Conservation (phyloP, 2,329 filamentous ascomycete species). For the Aureobasidium sp. region DNA sequence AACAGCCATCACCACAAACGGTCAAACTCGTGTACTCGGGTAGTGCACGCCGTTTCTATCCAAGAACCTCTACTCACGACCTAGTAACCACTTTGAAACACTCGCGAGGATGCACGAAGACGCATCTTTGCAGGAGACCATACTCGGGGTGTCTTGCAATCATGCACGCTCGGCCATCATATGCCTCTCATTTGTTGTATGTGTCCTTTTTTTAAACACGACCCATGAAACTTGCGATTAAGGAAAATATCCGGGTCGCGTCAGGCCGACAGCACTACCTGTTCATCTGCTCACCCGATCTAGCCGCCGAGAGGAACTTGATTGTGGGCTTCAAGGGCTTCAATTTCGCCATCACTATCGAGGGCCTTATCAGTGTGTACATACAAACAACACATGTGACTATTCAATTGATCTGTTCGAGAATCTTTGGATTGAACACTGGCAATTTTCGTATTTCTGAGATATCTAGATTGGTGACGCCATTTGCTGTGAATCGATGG, state of each 20-base stretch:
- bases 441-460: background rate
- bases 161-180: constrained; percentile 7
- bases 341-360: background rate
- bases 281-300: background rate
- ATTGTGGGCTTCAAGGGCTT: background rate
- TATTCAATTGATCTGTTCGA: background rate
- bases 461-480: constrained; percentile 3
- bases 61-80: constrained; percentile 13
- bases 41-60: constrained; percentile 7
- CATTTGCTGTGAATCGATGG: constrained; percentile 11
- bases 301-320: background rate
- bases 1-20: constrained; percentile 11
- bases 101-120: constrained; percentile 6
- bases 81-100: constrained; percentile 10
- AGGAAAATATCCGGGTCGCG: background rate
- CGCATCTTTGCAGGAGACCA: constrained; percentile 1
- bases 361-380: background rate
- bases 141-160: background rate
- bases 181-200: background rate
- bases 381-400: background rate
- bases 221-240: background rate
- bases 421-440: background rate
- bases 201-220: background rate
- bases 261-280: constrained; percentile 1
- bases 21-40: background rate